Evolutionary conservation across 306 rosid species (phyloP).

Genomic region (Pterocarpus macrocarpus): DNA sequence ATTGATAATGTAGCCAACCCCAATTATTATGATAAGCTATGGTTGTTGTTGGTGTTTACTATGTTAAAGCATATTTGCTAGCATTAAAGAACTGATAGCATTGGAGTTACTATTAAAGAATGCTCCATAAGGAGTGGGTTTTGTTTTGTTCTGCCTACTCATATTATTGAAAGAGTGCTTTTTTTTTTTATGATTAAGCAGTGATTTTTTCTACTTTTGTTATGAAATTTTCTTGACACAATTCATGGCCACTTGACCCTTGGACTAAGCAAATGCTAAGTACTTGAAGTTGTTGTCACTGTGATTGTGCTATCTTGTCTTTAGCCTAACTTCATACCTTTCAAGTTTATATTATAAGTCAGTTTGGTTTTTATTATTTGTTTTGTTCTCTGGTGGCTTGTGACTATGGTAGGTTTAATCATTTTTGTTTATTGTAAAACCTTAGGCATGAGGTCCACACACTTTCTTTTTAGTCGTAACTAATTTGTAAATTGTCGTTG

Average conservation of each 20-base stretch:
- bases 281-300: slow-evolving; percentile 16
- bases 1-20: background rate
- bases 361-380: no score
- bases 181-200: background rate
- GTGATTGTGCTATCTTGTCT: background rate
- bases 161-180: background rate
- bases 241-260: slow-evolving; percentile 37
- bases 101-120: slow-evolving; percentile 3
- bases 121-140: slow-evolving; percentile 3
- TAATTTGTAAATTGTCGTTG: slow-evolving; percentile 36
- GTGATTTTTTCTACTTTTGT: background rate
- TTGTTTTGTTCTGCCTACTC: background rate
- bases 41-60: background rate
- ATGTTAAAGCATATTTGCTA: slow-evolving; percentile 22
- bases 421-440: slow-evolving; percentile 3
- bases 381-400: background rate
- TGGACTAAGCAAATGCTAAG: background rate
- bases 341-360: no score
- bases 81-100: background rate
- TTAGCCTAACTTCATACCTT: no score
- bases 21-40: background rate
- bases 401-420: background rate
- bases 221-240: background rate
- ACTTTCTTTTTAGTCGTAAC: slow-evolving; percentile 18
- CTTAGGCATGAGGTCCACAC: background rate